Base-by-base conservation (phyloP, 2,329 filamentous ascomycete species). In the Aspergillus ochraceoroseus region DNA sequence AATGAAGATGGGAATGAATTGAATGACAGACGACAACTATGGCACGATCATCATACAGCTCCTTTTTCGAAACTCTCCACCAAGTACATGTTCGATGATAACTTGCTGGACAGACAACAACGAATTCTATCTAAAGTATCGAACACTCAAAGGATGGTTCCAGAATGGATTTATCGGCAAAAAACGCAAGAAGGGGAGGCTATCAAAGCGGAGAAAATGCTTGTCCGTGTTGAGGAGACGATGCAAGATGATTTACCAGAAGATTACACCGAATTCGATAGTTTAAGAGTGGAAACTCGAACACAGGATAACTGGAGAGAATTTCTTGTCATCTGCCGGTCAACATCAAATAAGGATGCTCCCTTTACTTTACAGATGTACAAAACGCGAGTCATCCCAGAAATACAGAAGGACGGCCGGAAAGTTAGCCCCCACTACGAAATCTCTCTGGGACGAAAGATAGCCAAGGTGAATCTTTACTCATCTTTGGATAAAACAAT, bases 191-290 rank as follows among this genome's bases (percentile, higher is more conserved):
- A 79, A 49, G 80, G 80, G 4, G 73, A 81, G 46, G 76, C 83
- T 36, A 66, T 83, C 42, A 82, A 82, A 59, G 79, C 80, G 61
- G 79, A 83, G 55, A 77, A 75, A 44, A 84, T 84, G 80, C 71
- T 84, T 14, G 74, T 83, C 13, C 71, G 77, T 14, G 71, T 82
- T 15, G 80, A 82, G 51, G 68, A 69, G 27, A 72, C 68, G 5
- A 53, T 68, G 27, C 70, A 73, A 47, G 66, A 64, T n/a, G 51
- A 73, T 3, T 62, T 81, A 6, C 73, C 77, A 1, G 70, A 74
- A 5, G 77, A 82, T 42, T 83, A 77, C 48, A 75, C 78, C 38
- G 80, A 84, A 56, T 82, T 81, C 48, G 72, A 74, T 31, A 80
- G 75, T 46, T 66, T 77, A 44, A 72, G 74, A 46, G 72, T 79